Percentiles rank a stretch among this genome's conserved stretches.
Evolutionary conservation across 148 eudicot genomes (phyloP).

Genomic region (Euryodendron excelsum): DNA sequence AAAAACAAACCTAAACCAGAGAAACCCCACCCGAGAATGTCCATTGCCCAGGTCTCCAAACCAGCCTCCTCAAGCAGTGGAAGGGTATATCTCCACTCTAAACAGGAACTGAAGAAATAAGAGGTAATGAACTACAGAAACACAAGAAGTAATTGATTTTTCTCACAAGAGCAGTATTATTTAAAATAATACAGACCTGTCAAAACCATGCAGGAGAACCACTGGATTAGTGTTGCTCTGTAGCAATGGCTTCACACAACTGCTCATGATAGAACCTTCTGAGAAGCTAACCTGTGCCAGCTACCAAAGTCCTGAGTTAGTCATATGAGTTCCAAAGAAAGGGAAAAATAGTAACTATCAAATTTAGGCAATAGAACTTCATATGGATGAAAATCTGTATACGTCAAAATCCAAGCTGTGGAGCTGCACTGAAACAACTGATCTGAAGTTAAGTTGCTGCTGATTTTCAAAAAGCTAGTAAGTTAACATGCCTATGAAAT

Average conservation of each 20-base stretch:
- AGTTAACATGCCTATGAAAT: neutral
- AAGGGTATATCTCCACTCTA: conserved; percentile 89
- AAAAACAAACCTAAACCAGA: conserved; percentile 67
- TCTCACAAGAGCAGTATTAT: neutral
- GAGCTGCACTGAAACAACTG: neutral
- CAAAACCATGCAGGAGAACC: conserved; percentile 93
- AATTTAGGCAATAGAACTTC: neutral
- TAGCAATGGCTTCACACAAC: conserved; percentile 72
- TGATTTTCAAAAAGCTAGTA: neutral
- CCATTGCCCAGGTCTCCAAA: conserved; percentile 86
- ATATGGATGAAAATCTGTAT: neutral
- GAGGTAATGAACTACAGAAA: conserved; percentile 39
- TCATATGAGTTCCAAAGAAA: neutral
- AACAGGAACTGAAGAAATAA: conserved; percentile 82
- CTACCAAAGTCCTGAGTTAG: neutral
- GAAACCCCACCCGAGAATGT: conserved; percentile 96
- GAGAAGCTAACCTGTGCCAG: conserved; percentile 47
- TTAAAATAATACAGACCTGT: conserved; percentile 49
- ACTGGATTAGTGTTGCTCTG: conserved; percentile 54
- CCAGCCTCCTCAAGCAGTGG: conserved; percentile 96
- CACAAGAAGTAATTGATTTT: conserved; percentile 3
- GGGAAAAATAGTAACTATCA: neutral
- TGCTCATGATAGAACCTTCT: conserved; percentile 57
- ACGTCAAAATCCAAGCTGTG: neutral
- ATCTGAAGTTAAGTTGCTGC: neutral